A percentile compares a stretch with the other conserved stretches of the same genome.
Evolutionary conservation across 176 grass and related monocot genomes (phyloP).

Genomic region (Oryza officinalis): DNA sequence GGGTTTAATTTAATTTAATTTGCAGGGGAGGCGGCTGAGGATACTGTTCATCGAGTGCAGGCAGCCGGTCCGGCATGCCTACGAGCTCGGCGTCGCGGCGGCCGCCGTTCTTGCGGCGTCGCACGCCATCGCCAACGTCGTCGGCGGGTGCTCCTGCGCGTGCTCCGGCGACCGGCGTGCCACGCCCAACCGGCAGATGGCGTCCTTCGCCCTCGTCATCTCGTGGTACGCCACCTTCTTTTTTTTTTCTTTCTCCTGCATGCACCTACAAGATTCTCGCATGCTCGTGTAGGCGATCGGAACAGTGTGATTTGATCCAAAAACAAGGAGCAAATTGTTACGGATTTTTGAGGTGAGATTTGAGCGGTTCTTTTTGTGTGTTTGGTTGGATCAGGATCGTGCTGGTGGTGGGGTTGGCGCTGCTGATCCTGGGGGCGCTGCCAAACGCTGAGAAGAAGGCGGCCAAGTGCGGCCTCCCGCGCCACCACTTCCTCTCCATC

Average conservation of each 20-base stretch:
- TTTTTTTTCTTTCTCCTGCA: no score
- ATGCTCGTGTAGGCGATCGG: neutral
- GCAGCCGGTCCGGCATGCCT: conserved; percentile 74
- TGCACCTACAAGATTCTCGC: neutral
- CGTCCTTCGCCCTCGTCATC: conserved; percentile 52
- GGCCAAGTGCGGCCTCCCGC: conserved; percentile 52
- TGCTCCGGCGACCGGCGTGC: conserved; percentile 48
- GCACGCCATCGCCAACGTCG: conserved; percentile 68
- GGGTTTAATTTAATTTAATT: neutral
- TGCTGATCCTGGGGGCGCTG: conserved; percentile 76
- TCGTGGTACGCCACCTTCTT: conserved; percentile 52
- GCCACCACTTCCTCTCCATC: conserved; percentile 64
- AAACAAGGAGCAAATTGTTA: no score
- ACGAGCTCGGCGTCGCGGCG: conserved; percentile 73
- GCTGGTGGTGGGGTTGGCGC: conserved; percentile 45
- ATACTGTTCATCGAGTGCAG: conserved; percentile 77
- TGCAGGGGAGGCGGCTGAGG: conserved; percentile 58
- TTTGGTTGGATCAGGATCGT: conserved; percentile 48
- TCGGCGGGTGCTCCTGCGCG: conserved; percentile 66
- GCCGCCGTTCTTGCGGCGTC: conserved; percentile 65
- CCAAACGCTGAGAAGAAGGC: conserved; percentile 51
- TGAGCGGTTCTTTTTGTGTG: neutral
- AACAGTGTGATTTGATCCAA: no score
- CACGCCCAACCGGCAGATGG: conserved; percentile 63
- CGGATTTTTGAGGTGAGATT: neutral